Base-by-base conservation (phyloP, 2,329 filamentous ascomycete genomes). In the Calonectria fujianensis region DNA sequence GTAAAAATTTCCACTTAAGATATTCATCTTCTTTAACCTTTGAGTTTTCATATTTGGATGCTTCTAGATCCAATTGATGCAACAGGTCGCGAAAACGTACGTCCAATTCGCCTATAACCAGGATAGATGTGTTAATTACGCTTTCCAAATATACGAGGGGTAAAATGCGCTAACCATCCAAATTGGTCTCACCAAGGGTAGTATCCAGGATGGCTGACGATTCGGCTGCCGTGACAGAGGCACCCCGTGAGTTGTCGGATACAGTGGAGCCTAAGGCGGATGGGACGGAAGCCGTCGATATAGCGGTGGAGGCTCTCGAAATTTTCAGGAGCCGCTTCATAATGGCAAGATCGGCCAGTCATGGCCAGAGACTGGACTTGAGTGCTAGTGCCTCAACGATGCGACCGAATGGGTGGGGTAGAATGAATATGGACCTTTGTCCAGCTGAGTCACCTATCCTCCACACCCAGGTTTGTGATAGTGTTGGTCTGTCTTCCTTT, bases 41-140 rank as follows among this genome's bases (percentile, higher is more conserved):
- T 24, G 32, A 37, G 31, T 59, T 59, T 37, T 59, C 54, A 59
- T 59, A 59, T 32, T 27, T 59, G 10, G 54, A 59, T 10, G 54
- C 54, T 59, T 59, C 54, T 4, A 37, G 54, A n/a, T 59, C 54
- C 4, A 59, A 20, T 16, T 59, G 31, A 37, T 59, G 31, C 1
- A 59, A 13, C 9, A 59, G 20, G 10, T 59, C 54, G 13, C 35
- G 35, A 4, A 59, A 24, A 8, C 20, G 31, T 4, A 59, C n/a
- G 10, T 59, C 54, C 4, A 32, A 24, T 4, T 59, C 54, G n/a
- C 37, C 54, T 37, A n/a, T 32, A 16, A 35, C 29, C 2, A 4
- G 3, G 16, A 57, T 35, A 8, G 18, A 6, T 14, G 13, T 10
- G 10, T 59, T 24, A 24, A 31, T 16, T 37, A 59, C n/a, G 31